Base-by-base conservation (phyloP, 495 filamentous ascomycete genomes). In the Penicillium flavigenum region DNA sequence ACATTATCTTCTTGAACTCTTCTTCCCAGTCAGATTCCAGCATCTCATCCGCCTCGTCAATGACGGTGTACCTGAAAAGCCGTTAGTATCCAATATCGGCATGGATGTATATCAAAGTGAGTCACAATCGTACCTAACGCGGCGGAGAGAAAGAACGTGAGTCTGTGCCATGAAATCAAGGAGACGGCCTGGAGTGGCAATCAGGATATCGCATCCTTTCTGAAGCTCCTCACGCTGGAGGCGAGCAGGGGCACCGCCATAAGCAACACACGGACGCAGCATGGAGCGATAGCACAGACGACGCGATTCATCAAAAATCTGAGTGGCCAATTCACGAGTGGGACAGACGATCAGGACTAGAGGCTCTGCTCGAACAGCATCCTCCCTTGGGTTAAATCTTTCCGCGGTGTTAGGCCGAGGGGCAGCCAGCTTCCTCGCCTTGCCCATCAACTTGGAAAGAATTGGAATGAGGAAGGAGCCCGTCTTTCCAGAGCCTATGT, bases 11-110 rank as follows among this genome's bases (percentile, higher is more conserved):
- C 14, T 76, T 73, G 49, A 96, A 77, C 1, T 90, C 84, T 0
- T 80, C 72, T 46, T 87, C 79, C 91, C 92, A 96, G 64, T 90
- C 89, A 0, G 71, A 39, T 5, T 86, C 68, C 0, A 98, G 81
- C 79, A 98, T 84, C 75, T 97, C 92, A 68, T 98, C 94, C 1
- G 94, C 94, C 69, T 98, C 94, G 51, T 98, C 94, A 58, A 98
- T 88, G 53, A 98, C 84, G 59, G 94, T 87, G 72, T 83, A 90
- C 61, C 85, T 89, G 42, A 27, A 19, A 0, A 19, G 34, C 1
- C 4, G 26, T 69, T 20, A 69, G 58, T 34, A 29, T 42, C 12
- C 19, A 20, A 26, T 7, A 38, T 4, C 5, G 5, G 20, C 10
- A 4, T 3, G 1, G 7, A 24, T 36, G 0, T 31, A 29, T 75